phyloP scores from a whole-genome alignment of 352 stramenopile species.

The Blastocystis sp. region DNA sequence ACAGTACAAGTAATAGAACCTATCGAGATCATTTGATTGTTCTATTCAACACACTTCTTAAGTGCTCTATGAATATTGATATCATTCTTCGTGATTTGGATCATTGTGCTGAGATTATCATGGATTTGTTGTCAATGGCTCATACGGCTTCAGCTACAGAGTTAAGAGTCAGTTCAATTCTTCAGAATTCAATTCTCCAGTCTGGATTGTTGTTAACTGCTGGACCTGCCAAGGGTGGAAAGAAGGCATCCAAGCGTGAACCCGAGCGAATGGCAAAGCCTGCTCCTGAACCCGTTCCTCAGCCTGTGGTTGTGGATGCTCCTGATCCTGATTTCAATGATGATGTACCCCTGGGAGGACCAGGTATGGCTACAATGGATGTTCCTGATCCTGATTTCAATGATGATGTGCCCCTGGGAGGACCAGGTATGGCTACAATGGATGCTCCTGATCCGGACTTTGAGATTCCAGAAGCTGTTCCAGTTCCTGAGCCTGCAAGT shows the following conservation, averaged over 20 bases:
- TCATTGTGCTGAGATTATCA: constrained; percentile 52
- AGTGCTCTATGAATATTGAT: constrained; percentile 53
- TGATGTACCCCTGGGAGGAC: constrained; percentile 16
- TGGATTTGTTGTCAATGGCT: constrained; percentile 64
- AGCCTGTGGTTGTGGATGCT: not conserved
- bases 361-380: constrained; percentile 20
- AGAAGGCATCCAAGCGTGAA: constrained; percentile 9
- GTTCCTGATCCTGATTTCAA: constrained; percentile 45
- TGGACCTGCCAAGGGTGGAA: constrained; percentile 41
- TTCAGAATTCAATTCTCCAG: constrained; percentile 60
- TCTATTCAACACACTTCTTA: constrained; percentile 58
- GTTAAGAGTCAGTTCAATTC: constrained; percentile 43
- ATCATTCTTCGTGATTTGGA: constrained; percentile 50
- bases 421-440: constrained; percentile 23
- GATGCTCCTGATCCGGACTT: constrained; percentile 3
- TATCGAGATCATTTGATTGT: constrained; percentile 62
- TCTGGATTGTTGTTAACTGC: constrained; percentile 36
- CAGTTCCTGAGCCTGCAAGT: not conserved
- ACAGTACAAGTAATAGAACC: constrained; percentile 27
- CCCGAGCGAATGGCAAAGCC: not conserved
- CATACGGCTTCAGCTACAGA: constrained; percentile 61
- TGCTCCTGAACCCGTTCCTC: not conserved
- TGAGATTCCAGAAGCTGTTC: not conserved
- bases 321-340: constrained; percentile 56
- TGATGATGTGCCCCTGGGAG: not conserved